These are phyloP conservation scores for Penstemon barbatus DNA, from an alignment of 257 asterid genomes.

Conservation along the genomic window DNA sequence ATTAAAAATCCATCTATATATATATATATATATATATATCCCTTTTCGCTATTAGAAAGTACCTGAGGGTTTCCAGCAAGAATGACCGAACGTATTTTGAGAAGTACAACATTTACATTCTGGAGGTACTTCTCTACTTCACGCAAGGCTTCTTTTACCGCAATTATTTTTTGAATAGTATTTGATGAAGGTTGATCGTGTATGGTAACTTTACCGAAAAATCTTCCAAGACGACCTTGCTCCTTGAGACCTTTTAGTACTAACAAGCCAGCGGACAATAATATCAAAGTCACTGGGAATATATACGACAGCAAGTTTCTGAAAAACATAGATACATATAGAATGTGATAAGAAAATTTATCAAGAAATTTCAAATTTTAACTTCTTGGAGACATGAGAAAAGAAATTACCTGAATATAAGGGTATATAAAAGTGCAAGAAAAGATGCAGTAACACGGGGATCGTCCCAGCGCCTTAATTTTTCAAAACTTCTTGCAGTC, in stretches of 20 bases:
- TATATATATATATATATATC: background rate
- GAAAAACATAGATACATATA: constrained; percentile 29
- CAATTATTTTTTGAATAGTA: constrained; percentile 87
- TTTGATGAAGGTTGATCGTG: constrained; percentile 95
- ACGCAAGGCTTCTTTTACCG: constrained; percentile 87
- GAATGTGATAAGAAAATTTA: background rate
- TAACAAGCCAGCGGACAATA: constrained; percentile 71
- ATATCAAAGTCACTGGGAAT: constrained; percentile 74
- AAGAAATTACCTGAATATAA: constrained; percentile 68
- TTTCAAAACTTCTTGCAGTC: constrained; percentile 57
- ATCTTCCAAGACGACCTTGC: constrained; percentile 97
- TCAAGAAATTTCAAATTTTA: background rate
- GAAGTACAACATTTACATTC: constrained; percentile 74
- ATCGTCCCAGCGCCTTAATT: constrained; percentile 87
- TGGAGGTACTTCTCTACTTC: constrained; percentile 86
- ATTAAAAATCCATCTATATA: constrained; percentile 3
- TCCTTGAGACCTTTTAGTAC: constrained; percentile 87
- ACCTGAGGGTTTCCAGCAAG: constrained; percentile 98
- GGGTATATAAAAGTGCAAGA: constrained; percentile 63
- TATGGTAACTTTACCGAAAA: constrained; percentile 82
- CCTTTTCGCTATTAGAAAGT: constrained; percentile 2
- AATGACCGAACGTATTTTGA: constrained; percentile 74
- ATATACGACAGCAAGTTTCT: constrained; percentile 79
- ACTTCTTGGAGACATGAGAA: constrained; percentile 7
- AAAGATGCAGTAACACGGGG: constrained; percentile 82